Percentiles rank a stretch among this genome's conserved stretches.
These are phyloP conservation scores for Penstemon newberryi DNA, from an alignment of 257 asterid species.

Conservation along the genomic window DNA sequence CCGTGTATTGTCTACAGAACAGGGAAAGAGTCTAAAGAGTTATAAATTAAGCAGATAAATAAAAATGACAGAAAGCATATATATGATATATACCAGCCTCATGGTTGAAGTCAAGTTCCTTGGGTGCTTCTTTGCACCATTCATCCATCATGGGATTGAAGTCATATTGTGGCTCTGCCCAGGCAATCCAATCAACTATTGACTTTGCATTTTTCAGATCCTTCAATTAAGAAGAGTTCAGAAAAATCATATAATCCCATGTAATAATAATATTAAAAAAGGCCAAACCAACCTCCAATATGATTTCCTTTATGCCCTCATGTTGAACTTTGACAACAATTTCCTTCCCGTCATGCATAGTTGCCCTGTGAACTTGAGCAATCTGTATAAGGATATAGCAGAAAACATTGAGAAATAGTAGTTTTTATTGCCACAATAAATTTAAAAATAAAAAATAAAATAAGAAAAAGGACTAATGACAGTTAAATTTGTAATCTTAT, in stretches of 20 bases:
- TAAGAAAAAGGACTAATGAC: no score
- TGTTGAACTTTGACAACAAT: conserved; percentile 98
- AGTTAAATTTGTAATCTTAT: no score
- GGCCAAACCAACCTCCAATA: conserved; percentile 64
- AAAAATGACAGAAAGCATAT: conserved; percentile 24
- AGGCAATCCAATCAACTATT: conserved; percentile 95
- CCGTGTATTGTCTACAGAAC: conserved; percentile 68
- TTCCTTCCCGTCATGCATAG: conserved; percentile 69
- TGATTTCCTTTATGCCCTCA: conserved; percentile 77
- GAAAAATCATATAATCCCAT: conserved; percentile 16
- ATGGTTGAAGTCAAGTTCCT: conserved; percentile 82
- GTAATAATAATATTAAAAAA: conserved; percentile 18
- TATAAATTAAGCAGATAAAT: not conserved
- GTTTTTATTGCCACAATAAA: not conserved
- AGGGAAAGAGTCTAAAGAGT: conserved; percentile 29
- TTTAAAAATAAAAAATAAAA: not conserved
- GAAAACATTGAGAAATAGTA: conserved; percentile 18
- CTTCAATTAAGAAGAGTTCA: conserved; percentile 41
- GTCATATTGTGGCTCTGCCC: conserved; percentile 98
- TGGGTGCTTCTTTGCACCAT: conserved; percentile 99
- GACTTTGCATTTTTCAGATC: conserved; percentile 94
- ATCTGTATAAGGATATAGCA: conserved; percentile 50
- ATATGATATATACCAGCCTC: conserved; percentile 79
- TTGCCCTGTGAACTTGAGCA: conserved; percentile 99
- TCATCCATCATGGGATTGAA: conserved; percentile 97